Conservation (phyloP, 164 flowering plant genomes). For the Amborella trichopoda region DNA sequence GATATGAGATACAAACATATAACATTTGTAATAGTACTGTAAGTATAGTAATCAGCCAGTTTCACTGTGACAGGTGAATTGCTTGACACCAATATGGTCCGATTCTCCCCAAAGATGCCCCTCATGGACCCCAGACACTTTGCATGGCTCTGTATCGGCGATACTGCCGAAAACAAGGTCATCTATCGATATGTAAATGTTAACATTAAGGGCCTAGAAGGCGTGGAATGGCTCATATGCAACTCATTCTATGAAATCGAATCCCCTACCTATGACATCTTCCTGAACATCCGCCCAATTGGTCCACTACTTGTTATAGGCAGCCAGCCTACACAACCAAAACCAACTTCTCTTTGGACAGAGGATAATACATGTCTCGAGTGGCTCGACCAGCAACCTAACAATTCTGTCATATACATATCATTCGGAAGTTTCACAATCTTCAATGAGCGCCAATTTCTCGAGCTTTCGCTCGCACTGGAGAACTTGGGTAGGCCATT, state of each 20-base stretch:
- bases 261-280: not conserved
- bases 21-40: not conserved
- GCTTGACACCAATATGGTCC: slow-evolving; percentile 6
- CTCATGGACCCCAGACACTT: slow-evolving; percentile 6
- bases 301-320: not conserved
- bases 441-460: slow-evolving; percentile 1
- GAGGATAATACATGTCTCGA: slow-evolving; percentile 1
- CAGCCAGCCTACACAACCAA: not conserved
- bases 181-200: not conserved
- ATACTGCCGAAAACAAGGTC: not conserved
- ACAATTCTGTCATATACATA: slow-evolving; percentile 2
- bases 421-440: slow-evolving; percentile 1
- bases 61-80: not conserved
- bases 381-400: slow-evolving; percentile 6
- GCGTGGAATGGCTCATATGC: not conserved
- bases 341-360: slow-evolving; percentile 2
- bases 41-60: not conserved
- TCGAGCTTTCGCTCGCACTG: slow-evolving; percentile 2
- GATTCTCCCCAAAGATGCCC: slow-evolving; percentile 18
- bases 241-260: slow-evolving; percentile 6
- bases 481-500: slow-evolving; percentile 2
- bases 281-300: not conserved
- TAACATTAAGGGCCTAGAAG: not conserved
- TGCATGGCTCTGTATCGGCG: not conserved
- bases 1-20: not conserved